Conservation (phyloP, 331 rosid species). For the Spiraea crenata region DNA sequence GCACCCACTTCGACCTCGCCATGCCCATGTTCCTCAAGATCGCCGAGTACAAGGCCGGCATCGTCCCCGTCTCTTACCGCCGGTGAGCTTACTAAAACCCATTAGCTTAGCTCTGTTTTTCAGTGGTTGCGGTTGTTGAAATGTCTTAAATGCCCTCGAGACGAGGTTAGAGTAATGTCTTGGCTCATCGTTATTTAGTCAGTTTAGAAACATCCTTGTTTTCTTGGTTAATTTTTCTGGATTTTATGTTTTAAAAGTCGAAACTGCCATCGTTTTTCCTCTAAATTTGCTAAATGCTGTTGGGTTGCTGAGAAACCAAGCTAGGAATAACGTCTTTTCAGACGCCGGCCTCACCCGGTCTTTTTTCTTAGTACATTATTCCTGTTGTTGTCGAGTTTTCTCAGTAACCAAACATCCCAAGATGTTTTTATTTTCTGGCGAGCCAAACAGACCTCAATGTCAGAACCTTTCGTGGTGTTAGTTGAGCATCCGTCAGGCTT, state of each 20-base stretch:
- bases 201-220: too few relatives aligned
- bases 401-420: conserved; percentile 12
- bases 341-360: not conserved
- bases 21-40: conserved; percentile 99
- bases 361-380: not conserved
- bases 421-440: conserved; percentile 26
- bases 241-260: too few relatives aligned
- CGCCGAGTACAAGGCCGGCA: conserved; percentile 98
- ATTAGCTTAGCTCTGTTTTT: not conserved
- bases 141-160: conserved; percentile 1
- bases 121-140: not conserved
- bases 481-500: conserved; percentile 17
- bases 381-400: not conserved
- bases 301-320: conserved; percentile 5
- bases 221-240: too few relatives aligned
- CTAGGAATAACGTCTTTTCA: too few relatives aligned
- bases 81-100: conserved; percentile 47
- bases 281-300: not conserved
- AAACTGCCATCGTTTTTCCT: not conserved
- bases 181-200: too few relatives aligned
- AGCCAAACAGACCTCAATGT: conserved; percentile 30
- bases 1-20: conserved; percentile 92
- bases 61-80: conserved; percentile 88
- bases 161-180: too few relatives aligned
- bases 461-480: conserved; percentile 12